Evolutionary conservation across 1,284 basidiomycete genomes (phyloP), one percentile per base, ranked within the genome.

Genomic region (Megacollybia platyphylla): DNA sequence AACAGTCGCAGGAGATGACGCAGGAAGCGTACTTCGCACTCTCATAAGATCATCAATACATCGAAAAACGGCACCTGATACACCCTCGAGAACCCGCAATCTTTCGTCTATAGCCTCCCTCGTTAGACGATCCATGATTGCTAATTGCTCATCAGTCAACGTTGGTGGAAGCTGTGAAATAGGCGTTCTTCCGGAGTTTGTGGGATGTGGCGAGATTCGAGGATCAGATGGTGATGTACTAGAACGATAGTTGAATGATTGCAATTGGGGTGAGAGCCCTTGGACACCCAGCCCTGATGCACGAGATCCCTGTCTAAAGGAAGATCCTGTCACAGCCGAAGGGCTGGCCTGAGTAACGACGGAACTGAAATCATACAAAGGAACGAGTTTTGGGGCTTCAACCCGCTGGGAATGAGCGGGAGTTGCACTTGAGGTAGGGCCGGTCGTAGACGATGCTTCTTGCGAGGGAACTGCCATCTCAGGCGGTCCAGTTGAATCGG

Each of bases 101-200:
- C 88, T 71, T 57, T 90, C 86, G 49, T 91, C 85, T 39, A 93
- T 84, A 3, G 82, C 82, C 51, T 85, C 81, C 39, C 86, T 66
- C 15, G 83, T 85, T 26, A 82, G 55, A 29, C 54, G 60, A 49
- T 87, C 84, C 55, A 85, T 61, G 29, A 67, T 56, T 17, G 60
- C 61, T 27, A 85, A 64, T 52, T 80, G 82, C 43, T 70, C 70
- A 36, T 76, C 76, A 30, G 70, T 77, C 49, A 78, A 54, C 42
- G 57, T 64, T 35, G 66, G 64, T 40, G 70, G 79, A 42, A 71
- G 62, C 49, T 58, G 24, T 4, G 62, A 26, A 52, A 51, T 44
- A 60, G 55, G 36, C 20, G 30, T 35, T 18, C 28, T 17, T 26
- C 41, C 27, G 11, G 8, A 6, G 11, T 11, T 27, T 15, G 11